Base-by-base conservation (phyloP, 1,284 basidiomycete genomes). In the Salmacisia buchloeana region DNA sequence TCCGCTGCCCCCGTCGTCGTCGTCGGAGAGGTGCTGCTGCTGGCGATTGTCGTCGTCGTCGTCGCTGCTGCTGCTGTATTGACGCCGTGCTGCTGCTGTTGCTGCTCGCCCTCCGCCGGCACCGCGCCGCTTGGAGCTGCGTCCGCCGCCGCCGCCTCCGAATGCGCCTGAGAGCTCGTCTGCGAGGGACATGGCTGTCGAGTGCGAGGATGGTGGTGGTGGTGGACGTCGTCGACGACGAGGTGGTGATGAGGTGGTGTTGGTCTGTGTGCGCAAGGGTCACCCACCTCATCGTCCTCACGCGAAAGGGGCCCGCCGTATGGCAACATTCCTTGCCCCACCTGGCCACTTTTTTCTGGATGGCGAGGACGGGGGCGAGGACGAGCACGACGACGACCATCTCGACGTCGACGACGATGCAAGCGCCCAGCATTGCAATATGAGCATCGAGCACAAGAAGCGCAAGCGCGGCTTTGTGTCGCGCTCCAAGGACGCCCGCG, bases 401-500 rank as follows among this genome's bases (percentile, higher is more conserved):
- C n/a, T n/a, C n/a, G n/a, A n/a, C n/a, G n/a, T n/a, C n/a, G n/a
- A n/a, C 36, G 36, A 38, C 36, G 10, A 38, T 38, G 36, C 18
- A 9, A 38, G 36, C 36, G 36, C 36, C 36, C 10, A 38, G 9
- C 36, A 38, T 18, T 38, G 6, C 54, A 34, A 5, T 31, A 36
- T 58, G 35, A 54, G 49, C 27, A 33, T 54, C 29, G 49, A 27
- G 23, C 33, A 38, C 35, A 34, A 39, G n/a, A 60, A 60, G 59
- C 23, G 41, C 34, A 36, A 36, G 21, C 43, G 33, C 21, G 46
- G 63, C 35, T 63, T 68, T 31, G 64, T 63, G 45, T 73, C 73
- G 5, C 67, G 72, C 27, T 72, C 72, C 39, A 61, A 61, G 38
- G 67, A 67, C 54, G 72, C 70, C n/a, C 62, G 74, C 13, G 63